A percentile compares a stretch with the other conserved stretches of the same genome.
These are phyloP conservation scores for Ensete glaucum DNA, from an alignment of 176 grass and related monocot species.

Conservation along the genomic window DNA sequence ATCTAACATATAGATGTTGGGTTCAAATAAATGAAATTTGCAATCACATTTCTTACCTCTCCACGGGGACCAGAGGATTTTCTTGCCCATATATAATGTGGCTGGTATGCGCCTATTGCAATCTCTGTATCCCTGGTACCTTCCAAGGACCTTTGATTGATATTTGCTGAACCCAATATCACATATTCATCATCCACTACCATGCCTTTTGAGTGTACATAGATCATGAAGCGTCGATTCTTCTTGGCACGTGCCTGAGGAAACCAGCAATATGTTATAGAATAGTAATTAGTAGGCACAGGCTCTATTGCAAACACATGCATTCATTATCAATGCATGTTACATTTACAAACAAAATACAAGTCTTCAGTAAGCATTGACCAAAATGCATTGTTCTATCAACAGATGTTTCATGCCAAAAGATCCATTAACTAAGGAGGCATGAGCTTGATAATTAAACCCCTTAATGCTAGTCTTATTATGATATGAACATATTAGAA, in stretches of 20 bases:
- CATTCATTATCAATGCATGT: too few relatives aligned
- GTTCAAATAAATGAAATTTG: too few relatives aligned
- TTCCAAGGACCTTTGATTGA: conserved; percentile 85
- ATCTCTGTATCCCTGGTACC: conserved; percentile 87
- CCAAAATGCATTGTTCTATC: too few relatives aligned
- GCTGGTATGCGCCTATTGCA: conserved; percentile 81
- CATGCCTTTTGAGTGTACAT: conserved; percentile 90
- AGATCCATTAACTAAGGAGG: neutral
- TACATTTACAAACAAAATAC: too few relatives aligned
- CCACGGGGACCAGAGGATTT: conserved; percentile 58
- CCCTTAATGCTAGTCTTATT: neutral
- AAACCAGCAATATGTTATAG: neutral
- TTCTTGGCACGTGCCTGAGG: conserved; percentile 61
- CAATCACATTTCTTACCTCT: conserved; percentile 28
- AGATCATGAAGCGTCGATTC: conserved; percentile 76
- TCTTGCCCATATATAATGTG: conserved; percentile 70
- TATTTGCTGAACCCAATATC: conserved; percentile 76
- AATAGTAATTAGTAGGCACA: too few relatives aligned
- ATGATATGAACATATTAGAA: neutral
- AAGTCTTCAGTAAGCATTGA: too few relatives aligned
- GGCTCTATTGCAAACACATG: too few relatives aligned
- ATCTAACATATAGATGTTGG: too few relatives aligned
- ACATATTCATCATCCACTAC: conserved; percentile 82
- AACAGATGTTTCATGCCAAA: neutral
- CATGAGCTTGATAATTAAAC: neutral